Evolutionary conservation across 2,329 filamentous ascomycete genomes (phyloP), one percentile per base, ranked within the genome.

Genomic region (Hypoxylon sp.): DNA sequence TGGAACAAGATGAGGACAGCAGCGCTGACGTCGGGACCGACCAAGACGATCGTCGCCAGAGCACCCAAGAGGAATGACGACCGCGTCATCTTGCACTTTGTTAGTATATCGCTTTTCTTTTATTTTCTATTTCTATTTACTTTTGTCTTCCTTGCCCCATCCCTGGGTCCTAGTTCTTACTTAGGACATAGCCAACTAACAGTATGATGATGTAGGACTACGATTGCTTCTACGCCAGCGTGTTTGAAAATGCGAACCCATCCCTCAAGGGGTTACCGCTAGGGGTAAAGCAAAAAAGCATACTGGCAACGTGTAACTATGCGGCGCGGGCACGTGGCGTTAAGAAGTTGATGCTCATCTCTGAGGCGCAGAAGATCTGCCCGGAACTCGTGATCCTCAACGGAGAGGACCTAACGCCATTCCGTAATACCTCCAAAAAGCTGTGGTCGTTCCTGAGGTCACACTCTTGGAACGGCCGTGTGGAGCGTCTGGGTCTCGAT

Each of bases 171-270:
- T 30, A 56, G 43, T 32, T 30, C 36, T 34, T 13, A 53, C 25
- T 13, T 56, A 14, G 23, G 30, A 13, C 2, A 17, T n/a, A 30
- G 7, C 25, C 19, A n/a, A 30, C 23, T 34, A 46, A 46, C 28
- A 17, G 10, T n/a, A n/a, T n/a, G 61, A 57, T 59, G 67, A 61
- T 52, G 60, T 38, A 91, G 89, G 89, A 93, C 79, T 93, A 94
- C 78, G 93, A 95, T 82, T 97, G 93, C 82, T 98, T 98, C 83
- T 98, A 98, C 79, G 94, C 94, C 21, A 93, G 93, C 53, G 94
- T 96, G 7, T 91, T 96, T 72, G 94, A 98, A 80, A 90, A 91
- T 70, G 91, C 92, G 76, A 89, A 92, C 71, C 93, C 94, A 0
- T 82, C 85, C 2, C 83, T 98, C 63, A 93, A 89, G 76, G 84